Base-by-base conservation (phyloP, 768 basidiomycete genomes). In the Macrocybe gigantea region DNA sequence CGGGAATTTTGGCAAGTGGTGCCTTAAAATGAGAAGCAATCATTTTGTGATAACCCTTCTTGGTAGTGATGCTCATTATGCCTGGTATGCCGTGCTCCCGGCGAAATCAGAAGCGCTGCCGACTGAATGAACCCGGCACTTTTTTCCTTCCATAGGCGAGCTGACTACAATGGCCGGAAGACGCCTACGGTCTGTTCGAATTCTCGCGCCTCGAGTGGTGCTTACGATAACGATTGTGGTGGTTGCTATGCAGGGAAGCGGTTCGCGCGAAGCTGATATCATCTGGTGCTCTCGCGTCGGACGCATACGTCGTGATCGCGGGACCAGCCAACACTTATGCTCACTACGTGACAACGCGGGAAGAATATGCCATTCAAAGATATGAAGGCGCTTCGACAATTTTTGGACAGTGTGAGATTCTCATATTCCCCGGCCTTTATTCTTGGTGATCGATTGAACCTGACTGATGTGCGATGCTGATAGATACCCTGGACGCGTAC, bases 361-460 rank as follows among this genome's bases (percentile, higher is more conserved):
- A 90, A 62, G 86, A 88, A 62, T 89, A 87, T 60, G 64, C 72
- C 15, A 65, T 85, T 10, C 88, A 90, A 62, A 74, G 88, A 43
- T 88, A 88, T 54, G 88, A 90, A 64, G 88, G 87, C 43, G 87
- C 85, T 1, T 88, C 87, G 38, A 89, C 85, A 7, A 71, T 89
- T 39, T 89, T 80, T 62, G 88, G 88, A 35, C 79, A 73, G 49
- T 77, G 88, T 88, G 53, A 61, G 82, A 22, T 53, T 45, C 42
- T 5, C 5, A 13, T 13, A 15, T 31, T 13, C 41, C 14, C 33
- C 14, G 14, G 14, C 32, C 30, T 49, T 49, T 35, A 44, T 42
- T 34, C 29, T 38, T 42, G 50, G 22, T 22, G 22, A 22, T 22
- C 22, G 22, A 22, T 22, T 22, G 39, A 35, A 47, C 37, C 46